Evolutionary conservation across 306 rosid species (phyloP).

Genomic region (Begonia loranthoides): DNA sequence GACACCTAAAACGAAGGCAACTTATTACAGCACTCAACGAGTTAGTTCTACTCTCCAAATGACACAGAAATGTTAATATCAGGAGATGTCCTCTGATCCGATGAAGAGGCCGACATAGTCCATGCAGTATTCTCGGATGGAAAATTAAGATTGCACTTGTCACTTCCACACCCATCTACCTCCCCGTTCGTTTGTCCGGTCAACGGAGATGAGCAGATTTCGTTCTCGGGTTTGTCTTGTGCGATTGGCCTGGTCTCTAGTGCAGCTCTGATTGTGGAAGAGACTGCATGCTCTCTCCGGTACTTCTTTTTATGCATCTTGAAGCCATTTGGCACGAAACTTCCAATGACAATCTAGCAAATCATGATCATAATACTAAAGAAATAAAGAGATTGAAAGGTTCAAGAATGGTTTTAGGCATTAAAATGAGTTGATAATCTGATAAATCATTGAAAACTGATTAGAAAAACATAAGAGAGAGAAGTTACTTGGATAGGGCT

Average conservation of each 20-base stretch:
- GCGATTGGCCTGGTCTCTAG: slow-evolving; percentile 32
- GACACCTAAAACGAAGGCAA: neutral
- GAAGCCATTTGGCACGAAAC: slow-evolving; percentile 38
- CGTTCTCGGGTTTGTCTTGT: slow-evolving; percentile 29
- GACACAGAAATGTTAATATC: slow-evolving; percentile 51
- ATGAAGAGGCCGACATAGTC: slow-evolving; percentile 32
- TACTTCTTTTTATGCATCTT: slow-evolving; percentile 46
- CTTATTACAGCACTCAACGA: neutral
- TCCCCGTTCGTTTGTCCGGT: slow-evolving; percentile 30
- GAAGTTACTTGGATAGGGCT: slow-evolving; percentile 52
- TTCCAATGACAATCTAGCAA: slow-evolving; percentile 62
- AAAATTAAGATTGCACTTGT: slow-evolving; percentile 22
- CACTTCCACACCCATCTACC: slow-evolving; percentile 15
- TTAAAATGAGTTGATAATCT: too few relatives aligned
- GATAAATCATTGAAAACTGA: neutral
- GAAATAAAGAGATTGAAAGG: too few relatives aligned
- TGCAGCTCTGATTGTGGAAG: slow-evolving; percentile 24
- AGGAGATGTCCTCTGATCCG: slow-evolving; percentile 51
- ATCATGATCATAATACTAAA: slow-evolving; percentile 1
- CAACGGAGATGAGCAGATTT: slow-evolving; percentile 9
- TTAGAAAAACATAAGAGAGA: neutral
- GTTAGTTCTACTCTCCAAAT: slow-evolving; percentile 25
- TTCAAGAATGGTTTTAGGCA: too few relatives aligned
- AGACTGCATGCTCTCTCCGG: slow-evolving; percentile 23
- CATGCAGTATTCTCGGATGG: slow-evolving; percentile 22